Percentiles rank a stretch among this genome's conserved stretches.
Conservation (phyloP, 306 rosid species). For the Casuarina glauca region DNA sequence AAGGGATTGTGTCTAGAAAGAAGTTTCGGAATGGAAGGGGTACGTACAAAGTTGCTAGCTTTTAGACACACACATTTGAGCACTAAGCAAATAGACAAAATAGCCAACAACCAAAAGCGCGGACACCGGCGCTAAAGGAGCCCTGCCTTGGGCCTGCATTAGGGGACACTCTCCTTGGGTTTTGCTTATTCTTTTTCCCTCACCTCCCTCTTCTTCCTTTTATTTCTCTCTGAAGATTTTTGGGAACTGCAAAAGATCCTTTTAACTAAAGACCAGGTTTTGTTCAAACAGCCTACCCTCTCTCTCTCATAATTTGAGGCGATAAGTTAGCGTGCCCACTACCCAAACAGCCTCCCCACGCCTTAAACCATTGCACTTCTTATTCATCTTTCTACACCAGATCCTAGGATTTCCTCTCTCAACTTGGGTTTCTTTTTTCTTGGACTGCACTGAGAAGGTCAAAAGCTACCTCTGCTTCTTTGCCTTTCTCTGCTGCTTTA, state of each 20-base stretch:
- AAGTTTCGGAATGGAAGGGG: slow-evolving; percentile 36
- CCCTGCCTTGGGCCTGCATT: slow-evolving; percentile 76
- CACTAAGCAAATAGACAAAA: slow-evolving; percentile 28
- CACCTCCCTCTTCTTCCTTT: slow-evolving; percentile 3
- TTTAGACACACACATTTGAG: slow-evolving; percentile 27
- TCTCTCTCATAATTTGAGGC: slow-evolving; percentile 73
- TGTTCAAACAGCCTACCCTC: not conserved
- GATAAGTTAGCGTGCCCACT: slow-evolving; percentile 91
- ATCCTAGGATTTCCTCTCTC: slow-evolving; percentile 70
- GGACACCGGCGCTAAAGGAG: slow-evolving; percentile 97
- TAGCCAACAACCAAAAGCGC: slow-evolving; percentile 55
- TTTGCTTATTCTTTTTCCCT: slow-evolving; percentile 44
- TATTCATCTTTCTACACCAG: slow-evolving; percentile 58
- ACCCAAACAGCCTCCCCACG: slow-evolving; percentile 80
- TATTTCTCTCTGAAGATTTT: slow-evolving; percentile 35
- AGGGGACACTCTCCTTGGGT: slow-evolving; percentile 87
- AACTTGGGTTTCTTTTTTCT: slow-evolving; percentile 23
- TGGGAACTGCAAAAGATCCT: slow-evolving; percentile 57
- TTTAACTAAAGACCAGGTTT: slow-evolving; percentile 21
- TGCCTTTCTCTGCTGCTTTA: slow-evolving; percentile 1
- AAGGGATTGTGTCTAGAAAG: slow-evolving; percentile 54
- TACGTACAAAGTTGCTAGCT: slow-evolving; percentile 42
- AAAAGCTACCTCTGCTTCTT: slow-evolving; percentile 33
- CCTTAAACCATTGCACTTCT: slow-evolving; percentile 64
- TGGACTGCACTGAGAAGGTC: slow-evolving; percentile 34